Conservation (phyloP, 305 asterid species). For the Fraxinus sp. region DNA sequence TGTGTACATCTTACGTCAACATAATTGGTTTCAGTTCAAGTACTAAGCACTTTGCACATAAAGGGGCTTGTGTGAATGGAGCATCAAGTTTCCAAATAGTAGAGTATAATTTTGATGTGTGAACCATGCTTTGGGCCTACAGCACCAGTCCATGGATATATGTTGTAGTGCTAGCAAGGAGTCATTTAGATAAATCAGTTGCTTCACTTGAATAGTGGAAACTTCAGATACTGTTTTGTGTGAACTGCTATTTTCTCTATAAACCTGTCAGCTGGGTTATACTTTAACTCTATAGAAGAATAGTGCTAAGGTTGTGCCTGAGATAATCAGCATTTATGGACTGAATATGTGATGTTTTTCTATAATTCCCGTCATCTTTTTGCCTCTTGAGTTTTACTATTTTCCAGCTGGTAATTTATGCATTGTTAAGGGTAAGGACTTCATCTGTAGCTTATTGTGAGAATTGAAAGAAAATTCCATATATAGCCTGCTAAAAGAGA, state of each 20-base stretch:
- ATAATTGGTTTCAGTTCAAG: not conserved
- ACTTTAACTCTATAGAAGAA: not conserved
- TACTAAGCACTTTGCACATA: not conserved
- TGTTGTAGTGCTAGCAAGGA: not conserved
- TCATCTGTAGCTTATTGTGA: slow-evolving; percentile 11
- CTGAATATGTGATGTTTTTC: not conserved
- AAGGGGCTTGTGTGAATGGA: not conserved
- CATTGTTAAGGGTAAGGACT: slow-evolving; percentile 9
- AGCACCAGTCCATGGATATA: not conserved
- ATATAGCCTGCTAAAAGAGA: slow-evolving; percentile 8
- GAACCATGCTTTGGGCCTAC: not conserved
- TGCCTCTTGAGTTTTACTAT: not conserved
- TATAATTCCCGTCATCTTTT: not conserved
- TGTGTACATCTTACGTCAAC: not conserved
- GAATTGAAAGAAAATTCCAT: not conserved
- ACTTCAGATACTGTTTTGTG: not conserved
- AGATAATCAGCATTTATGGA: slow-evolving; percentile 3
- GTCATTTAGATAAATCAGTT: not conserved
- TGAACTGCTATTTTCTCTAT: not conserved
- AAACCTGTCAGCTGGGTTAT: not conserved
- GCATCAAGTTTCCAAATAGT: not conserved
- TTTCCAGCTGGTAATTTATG: slow-evolving; percentile 6
- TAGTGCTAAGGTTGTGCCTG: not conserved
- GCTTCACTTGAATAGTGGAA: not conserved
- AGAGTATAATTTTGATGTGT: not conserved